Percentiles rank a stretch among this genome's conserved stretches.
phyloP scores from a whole-genome alignment of 495 filamentous ascomycete genomes.

The Chaetomidium leptoderma region DNA sequence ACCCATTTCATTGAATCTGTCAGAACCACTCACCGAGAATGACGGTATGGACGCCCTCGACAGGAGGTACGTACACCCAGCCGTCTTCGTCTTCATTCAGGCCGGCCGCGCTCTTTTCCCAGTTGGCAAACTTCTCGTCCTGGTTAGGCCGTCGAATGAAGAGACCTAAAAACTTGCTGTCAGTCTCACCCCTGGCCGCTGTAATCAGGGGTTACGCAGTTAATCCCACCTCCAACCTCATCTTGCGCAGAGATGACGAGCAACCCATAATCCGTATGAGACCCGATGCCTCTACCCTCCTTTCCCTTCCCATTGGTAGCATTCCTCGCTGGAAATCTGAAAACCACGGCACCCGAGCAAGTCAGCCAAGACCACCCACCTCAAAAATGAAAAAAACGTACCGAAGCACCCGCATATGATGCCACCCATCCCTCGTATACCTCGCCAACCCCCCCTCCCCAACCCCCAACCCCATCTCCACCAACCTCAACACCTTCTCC shows the following conservation, averaged over 20 bases:
- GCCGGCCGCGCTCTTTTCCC: slow-evolving; percentile 42
- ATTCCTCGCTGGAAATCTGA: slow-evolving; percentile 38
- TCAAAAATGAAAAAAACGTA: slow-evolving; percentile 17
- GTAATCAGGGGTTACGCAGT: background rate
- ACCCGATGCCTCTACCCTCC: slow-evolving; percentile 43
- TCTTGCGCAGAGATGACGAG: slow-evolving; percentile 45
- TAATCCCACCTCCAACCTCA: slow-evolving; percentile 41
- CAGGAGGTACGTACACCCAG: slow-evolving; percentile 44
- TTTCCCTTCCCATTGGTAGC: slow-evolving; percentile 44
- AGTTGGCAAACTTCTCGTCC: slow-evolving; percentile 41
- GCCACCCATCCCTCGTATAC: slow-evolving; percentile 44
- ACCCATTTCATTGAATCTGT: too few species aligned
- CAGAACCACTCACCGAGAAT: slow-evolving; percentile 39
- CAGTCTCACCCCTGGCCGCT: background rate
- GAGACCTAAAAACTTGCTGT: slow-evolving; percentile 26
- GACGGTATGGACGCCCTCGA: slow-evolving; percentile 37
- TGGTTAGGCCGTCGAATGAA: slow-evolving; percentile 39
- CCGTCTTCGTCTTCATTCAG: slow-evolving; percentile 39
- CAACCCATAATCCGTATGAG: slow-evolving; percentile 46
- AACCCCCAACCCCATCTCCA: slow-evolving; percentile 36
- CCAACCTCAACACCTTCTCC: slow-evolving; percentile 39
- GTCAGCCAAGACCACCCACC: background rate
- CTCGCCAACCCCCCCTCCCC: slow-evolving; percentile 27
- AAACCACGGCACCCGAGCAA: too few species aligned
- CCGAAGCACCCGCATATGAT: slow-evolving; percentile 43